Conservation (phyloP, 73 alveolate species). For the Paramecium pentaurelia region DNA sequence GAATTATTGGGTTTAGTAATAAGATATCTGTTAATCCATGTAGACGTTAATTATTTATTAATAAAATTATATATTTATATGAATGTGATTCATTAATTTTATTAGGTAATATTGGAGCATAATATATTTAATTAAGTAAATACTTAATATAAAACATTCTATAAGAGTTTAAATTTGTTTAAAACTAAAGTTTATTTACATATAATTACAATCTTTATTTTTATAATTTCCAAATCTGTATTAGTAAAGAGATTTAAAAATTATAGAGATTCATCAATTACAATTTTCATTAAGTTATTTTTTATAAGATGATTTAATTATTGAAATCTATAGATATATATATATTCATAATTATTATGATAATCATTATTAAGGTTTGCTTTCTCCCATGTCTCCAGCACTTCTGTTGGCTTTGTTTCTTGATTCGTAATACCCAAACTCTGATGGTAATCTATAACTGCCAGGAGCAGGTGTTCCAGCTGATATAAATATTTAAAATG, state of each 20-base stretch:
- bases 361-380: background rate
- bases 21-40: constrained; percentile 7
- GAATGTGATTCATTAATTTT: background rate
- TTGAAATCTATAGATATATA: background rate
- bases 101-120: background rate
- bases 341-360: background rate
- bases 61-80: background rate
- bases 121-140: no score
- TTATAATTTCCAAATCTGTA: no score
- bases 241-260: no score
- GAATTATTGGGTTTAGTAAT: background rate
- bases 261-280: no score
- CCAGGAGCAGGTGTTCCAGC: constrained; percentile 83
- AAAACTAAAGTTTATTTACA: background rate
- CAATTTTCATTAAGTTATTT: no score
- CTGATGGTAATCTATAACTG: constrained; percentile 74
- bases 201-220: no score
- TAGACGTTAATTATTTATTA: background rate
- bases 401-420: constrained; percentile 15
- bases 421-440: constrained; percentile 78
- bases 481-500: background rate
- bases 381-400: constrained; percentile 17
- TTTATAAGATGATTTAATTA: background rate
- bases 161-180: no score
- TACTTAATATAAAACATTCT: no score